These are phyloP conservation scores for Boletus hoseneyae DNA, from an alignment of 1,284 basidiomycete species.

Conservation along the genomic window DNA sequence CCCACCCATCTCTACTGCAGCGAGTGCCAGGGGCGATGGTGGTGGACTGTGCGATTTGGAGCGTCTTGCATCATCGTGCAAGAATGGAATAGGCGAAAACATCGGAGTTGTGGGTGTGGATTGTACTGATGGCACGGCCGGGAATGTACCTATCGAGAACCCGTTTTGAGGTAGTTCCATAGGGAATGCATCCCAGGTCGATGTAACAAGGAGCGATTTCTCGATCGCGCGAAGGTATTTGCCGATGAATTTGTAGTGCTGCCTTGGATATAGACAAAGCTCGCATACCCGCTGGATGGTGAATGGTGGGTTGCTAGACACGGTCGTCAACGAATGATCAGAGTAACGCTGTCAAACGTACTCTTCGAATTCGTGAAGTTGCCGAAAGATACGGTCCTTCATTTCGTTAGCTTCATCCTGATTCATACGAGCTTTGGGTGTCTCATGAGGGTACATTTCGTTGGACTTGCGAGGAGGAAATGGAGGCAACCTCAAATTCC, in stretches of 20 bases:
- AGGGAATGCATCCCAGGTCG: slow-evolving; percentile 70
- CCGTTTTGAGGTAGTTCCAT: slow-evolving; percentile 43
- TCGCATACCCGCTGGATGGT: slow-evolving; percentile 92
- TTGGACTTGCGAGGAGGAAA: slow-evolving; percentile 63
- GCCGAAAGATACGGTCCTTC: slow-evolving; percentile 56
- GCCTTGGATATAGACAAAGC: slow-evolving; percentile 68
- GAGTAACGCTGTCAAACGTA: slow-evolving; percentile 37
- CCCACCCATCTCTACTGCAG: slow-evolving; percentile 32
- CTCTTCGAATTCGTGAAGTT: slow-evolving; percentile 79
- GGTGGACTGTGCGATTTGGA: slow-evolving; percentile 74
- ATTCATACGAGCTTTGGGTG: slow-evolving; percentile 60
- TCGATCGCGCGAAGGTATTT: slow-evolving; percentile 92
- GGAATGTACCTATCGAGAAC: slow-evolving; percentile 40
- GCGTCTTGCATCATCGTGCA: slow-evolving; percentile 71
- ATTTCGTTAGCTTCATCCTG: slow-evolving; percentile 60
- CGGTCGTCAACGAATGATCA: slow-evolving; percentile 11
- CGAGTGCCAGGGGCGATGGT: slow-evolving; percentile 63
- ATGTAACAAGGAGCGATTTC: slow-evolving; percentile 83
- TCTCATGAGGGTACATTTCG: slow-evolving; percentile 48
- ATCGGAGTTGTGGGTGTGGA: slow-evolving; percentile 70
- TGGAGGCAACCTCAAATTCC: slow-evolving; percentile 76
- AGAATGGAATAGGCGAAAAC: slow-evolving; percentile 81
- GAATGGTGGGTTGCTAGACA: slow-evolving; percentile 71
- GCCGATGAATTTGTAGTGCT: slow-evolving; percentile 75
- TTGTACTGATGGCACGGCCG: slow-evolving; percentile 40